Percentiles rank a stretch among this genome's conserved stretches.
Evolutionary conservation across 2,329 filamentous ascomycete genomes (phyloP).

Genomic region (Hypoxylon sp.): DNA sequence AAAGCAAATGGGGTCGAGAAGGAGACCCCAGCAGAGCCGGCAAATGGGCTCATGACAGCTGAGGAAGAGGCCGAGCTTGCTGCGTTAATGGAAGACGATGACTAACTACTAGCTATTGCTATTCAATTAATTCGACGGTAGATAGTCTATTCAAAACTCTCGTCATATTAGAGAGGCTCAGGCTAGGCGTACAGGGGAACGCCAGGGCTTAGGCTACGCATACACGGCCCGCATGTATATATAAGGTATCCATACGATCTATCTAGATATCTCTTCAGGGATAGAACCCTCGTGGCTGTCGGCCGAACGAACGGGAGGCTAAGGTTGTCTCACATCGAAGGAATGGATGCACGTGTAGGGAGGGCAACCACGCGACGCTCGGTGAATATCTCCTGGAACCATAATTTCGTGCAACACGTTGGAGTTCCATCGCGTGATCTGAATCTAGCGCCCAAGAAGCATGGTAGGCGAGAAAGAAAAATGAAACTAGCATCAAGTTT

Average conservation of each 20-base stretch:
- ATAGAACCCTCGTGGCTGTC: slow-evolving; percentile 13
- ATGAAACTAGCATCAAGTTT: background rate
- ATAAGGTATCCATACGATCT: background rate
- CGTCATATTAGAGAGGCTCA: background rate
- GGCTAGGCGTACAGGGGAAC: background rate
- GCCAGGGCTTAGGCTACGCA: slow-evolving; percentile 1
- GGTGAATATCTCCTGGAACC: slow-evolving; percentile 30
- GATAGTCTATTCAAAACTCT: background rate
- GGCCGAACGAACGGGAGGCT: slow-evolving; percentile 25
- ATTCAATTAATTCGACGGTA: background rate
- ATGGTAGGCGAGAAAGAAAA: background rate
- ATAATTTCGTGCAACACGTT: slow-evolving; percentile 29
- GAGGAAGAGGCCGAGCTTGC: slow-evolving; percentile 95
- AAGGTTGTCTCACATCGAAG: slow-evolving; percentile 29
- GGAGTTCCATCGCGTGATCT: slow-evolving; percentile 16
- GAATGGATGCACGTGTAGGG: slow-evolving; percentile 32
- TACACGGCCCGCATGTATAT: background rate
- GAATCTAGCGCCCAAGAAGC: background rate
- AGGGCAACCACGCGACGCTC: slow-evolving; percentile 24
- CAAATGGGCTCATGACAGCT: slow-evolving; percentile 76
- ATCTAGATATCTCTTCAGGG: background rate
- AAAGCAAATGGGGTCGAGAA: slow-evolving; percentile 66
- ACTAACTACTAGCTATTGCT: slow-evolving; percentile 56
- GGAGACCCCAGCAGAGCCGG: slow-evolving; percentile 61
- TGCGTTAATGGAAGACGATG: slow-evolving; percentile 88